Conservation (phyloP, 2,329 filamentous ascomycete genomes). For the Knufia fluminis region DNA sequence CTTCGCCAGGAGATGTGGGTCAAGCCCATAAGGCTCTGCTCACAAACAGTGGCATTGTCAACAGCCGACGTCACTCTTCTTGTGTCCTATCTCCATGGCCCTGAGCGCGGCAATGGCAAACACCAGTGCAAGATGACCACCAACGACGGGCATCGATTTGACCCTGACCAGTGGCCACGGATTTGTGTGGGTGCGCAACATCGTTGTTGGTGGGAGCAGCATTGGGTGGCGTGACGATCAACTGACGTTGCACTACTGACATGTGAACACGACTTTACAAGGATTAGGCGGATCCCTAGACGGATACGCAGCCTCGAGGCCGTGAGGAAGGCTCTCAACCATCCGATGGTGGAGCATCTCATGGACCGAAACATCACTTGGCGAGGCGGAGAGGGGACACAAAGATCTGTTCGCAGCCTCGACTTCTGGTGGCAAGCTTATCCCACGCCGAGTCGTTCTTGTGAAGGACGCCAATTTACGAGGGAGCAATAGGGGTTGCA, state of each 20-base stretch:
- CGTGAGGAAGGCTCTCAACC: neutral
- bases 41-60: conserved; percentile 2
- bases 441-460: neutral
- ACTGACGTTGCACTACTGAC: conserved; percentile 2
- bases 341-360: conserved; percentile 1
- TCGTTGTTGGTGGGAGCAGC: conserved; percentile 3
- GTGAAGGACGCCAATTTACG: neutral
- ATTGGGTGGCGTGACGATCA: conserved; percentile 2
- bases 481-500: conserved; percentile 1
- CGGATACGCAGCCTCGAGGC: neutral
- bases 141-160: conserved; percentile 2
- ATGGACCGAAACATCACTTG: conserved; percentile 3
- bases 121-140: conserved; percentile 2
- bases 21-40: neutral
- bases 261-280: neutral
- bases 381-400: conserved; percentile 1
- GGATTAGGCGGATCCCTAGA: neutral
- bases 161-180: conserved; percentile 2
- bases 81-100: conserved; percentile 3
- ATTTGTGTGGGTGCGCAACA: conserved; percentile 2
- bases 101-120: conserved; percentile 3
- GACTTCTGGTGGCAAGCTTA: conserved; percentile 1
- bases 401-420: conserved; percentile 2
- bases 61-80: too few species aligned
- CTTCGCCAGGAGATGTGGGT: too few species aligned